Conservation (phyloP, 2,329 filamentous ascomycete species). For the Trichoderma sp. region DNA sequence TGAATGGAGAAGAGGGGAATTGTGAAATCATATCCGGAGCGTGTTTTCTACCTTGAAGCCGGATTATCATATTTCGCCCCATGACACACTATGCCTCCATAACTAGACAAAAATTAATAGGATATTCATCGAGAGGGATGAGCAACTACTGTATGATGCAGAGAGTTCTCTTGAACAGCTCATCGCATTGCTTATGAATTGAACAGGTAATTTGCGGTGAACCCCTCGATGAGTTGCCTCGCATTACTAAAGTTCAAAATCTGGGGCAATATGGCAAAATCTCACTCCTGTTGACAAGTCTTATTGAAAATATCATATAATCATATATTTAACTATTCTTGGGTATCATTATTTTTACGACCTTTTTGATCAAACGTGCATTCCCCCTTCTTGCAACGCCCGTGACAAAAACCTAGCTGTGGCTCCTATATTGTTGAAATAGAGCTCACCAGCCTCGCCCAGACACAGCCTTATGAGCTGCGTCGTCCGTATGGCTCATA, state of each 20-base stretch:
- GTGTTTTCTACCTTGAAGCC: background rate
- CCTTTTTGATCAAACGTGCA: background rate
- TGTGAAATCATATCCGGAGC: background rate
- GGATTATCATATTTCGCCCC: background rate
- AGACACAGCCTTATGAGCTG: constrained; percentile 27
- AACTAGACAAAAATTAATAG: too few species aligned
- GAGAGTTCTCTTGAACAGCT: background rate
- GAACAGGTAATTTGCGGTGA: background rate
- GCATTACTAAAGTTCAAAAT: background rate
- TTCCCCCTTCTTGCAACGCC: background rate
- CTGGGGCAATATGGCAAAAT: background rate
- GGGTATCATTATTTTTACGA: constrained; percentile 16
- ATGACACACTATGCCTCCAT: background rate
- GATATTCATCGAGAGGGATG: background rate
- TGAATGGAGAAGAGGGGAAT: background rate
- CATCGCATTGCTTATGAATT: background rate
- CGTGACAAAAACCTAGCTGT: background rate
- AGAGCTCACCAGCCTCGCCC: background rate
- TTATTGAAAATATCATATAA: background rate
- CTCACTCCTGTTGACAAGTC: background rate
- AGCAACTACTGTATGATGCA: background rate
- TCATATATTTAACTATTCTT: background rate
- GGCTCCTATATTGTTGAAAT: constrained; percentile 14
- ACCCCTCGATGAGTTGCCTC: background rate
- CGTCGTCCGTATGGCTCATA: constrained; percentile 60